Percentiles rank a stretch among this genome's conserved stretches.
Conservation (phyloP, 2,329 filamentous ascomycete genomes). For the Emergomyces orientalis region DNA sequence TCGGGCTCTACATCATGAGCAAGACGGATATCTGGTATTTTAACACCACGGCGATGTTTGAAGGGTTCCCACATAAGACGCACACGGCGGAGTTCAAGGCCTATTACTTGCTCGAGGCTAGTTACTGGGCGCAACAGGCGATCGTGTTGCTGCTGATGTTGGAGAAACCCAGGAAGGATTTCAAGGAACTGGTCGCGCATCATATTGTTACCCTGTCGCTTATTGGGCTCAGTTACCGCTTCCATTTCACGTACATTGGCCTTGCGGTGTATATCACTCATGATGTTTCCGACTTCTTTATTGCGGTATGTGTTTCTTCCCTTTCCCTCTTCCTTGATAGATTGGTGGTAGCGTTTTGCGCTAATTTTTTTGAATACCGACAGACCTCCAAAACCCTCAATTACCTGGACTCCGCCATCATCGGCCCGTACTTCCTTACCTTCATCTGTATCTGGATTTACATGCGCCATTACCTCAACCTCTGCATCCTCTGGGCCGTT, state of each 20-base stretch:
- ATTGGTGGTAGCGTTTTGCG: neutral
- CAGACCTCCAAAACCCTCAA: conserved; percentile 86
- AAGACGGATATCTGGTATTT: conserved; percentile 93
- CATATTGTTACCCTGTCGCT: conserved; percentile 81
- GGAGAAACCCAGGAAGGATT: conserved; percentile 91
- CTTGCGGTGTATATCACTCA: conserved; percentile 89
- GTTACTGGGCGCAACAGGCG: conserved; percentile 92
- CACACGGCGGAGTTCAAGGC: conserved; percentile 81
- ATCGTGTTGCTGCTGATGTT: conserved; percentile 78
- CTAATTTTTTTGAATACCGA: neutral
- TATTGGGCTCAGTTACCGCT: conserved; percentile 81
- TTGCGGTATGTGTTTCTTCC: conserved; percentile 57
- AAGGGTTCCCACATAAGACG: conserved; percentile 71
- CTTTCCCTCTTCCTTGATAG: neutral
- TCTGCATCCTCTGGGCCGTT: conserved; percentile 40
- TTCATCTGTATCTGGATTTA: conserved; percentile 86
- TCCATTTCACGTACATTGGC: conserved; percentile 95
- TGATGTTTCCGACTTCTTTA: conserved; percentile 91
- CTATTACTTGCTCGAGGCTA: conserved; percentile 89
- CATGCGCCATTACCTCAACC: conserved; percentile 62
- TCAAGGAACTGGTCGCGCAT: conserved; percentile 83
- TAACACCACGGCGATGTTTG: conserved; percentile 84
- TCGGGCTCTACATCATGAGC: conserved; percentile 83
- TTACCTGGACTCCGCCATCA: conserved; percentile 71
- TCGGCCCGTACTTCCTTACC: conserved; percentile 72